Percentiles rank a stretch among this genome's conserved stretches.
These are phyloP conservation scores for Lentinula sp. DNA, from an alignment of 768 basidiomycete species.

Conservation along the genomic window DNA sequence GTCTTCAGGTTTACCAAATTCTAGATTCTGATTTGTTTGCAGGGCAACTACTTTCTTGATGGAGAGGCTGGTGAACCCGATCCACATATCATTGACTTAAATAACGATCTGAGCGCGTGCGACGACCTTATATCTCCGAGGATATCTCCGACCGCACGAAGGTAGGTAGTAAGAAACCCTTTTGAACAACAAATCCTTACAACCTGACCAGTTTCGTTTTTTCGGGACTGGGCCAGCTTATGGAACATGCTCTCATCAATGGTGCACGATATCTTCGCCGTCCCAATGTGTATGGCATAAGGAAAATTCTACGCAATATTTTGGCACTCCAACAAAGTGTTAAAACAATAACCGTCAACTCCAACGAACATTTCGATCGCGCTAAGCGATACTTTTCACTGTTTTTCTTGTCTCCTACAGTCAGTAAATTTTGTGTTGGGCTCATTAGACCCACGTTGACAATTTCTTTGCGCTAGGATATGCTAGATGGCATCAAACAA, in stretches of 20 bases:
- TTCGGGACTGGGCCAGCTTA: constrained; percentile 75
- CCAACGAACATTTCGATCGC: constrained; percentile 65
- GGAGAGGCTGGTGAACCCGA: constrained; percentile 90
- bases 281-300: constrained; percentile 71
- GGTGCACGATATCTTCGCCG: constrained; percentile 65
- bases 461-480: constrained; percentile 39
- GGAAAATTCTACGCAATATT: constrained; percentile 85
- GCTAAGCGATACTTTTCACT: constrained; percentile 79
- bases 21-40: background rate
- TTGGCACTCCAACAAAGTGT: constrained; percentile 89
- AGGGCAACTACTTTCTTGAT: constrained; percentile 84
- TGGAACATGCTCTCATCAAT: constrained; percentile 77
- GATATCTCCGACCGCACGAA: constrained; percentile 57
- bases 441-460: background rate
- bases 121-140: constrained; percentile 64
- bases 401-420: constrained; percentile 70
- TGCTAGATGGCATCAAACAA: constrained; percentile 66
- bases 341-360: constrained; percentile 64
- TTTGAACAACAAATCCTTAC: constrained; percentile 8
- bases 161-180: constrained; percentile 37
- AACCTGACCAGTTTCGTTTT: constrained; percentile 67
- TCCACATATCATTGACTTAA: constrained; percentile 81
- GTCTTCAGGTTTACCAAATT: constrained; percentile 15
- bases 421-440: constrained; percentile 24
- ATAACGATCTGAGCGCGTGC: constrained; percentile 67